phyloP scores from a whole-genome alignment of 495 filamentous ascomycete species.

The Corynascus novoguineensis region DNA sequence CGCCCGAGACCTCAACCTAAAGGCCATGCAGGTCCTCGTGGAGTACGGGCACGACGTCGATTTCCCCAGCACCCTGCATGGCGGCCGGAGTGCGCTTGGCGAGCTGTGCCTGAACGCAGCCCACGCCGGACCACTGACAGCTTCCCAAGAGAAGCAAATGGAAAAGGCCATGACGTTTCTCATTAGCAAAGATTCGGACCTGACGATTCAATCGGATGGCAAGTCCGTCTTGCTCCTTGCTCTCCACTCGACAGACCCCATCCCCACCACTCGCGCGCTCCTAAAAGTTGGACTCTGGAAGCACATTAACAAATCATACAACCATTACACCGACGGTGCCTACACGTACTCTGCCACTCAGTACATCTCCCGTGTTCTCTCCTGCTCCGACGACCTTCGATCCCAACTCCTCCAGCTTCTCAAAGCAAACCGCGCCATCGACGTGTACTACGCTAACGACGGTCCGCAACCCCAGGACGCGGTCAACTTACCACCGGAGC shows the following conservation, averaged over 20 bases:
- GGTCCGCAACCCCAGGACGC: constrained; percentile 43
- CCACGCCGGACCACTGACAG: constrained; percentile 32
- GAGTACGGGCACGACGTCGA: constrained; percentile 43
- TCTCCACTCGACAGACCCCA: constrained; percentile 38
- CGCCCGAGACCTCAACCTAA: constrained; percentile 41
- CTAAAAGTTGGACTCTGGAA: constrained; percentile 45
- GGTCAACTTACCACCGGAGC: constrained; percentile 38
- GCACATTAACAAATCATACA: constrained; percentile 39
- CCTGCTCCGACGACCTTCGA: constrained; percentile 26
- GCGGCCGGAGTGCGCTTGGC: constrained; percentile 43
- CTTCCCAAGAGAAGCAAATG: constrained; percentile 40
- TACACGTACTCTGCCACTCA: constrained; percentile 44
- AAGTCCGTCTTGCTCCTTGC: constrained; percentile 44
- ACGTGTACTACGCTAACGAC: constrained; percentile 45
- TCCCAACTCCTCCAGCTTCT: constrained; percentile 38
- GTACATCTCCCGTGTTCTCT: constrained; percentile 36
- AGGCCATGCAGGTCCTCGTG: constrained; percentile 39
- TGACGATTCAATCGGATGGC: constrained; percentile 38
- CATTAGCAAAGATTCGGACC: constrained; percentile 36
- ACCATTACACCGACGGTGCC: constrained; percentile 39
- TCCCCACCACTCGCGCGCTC: constrained; percentile 39
- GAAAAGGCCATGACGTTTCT: constrained; percentile 44
- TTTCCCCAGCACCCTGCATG: constrained; percentile 45
- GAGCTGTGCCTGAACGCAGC: constrained; percentile 45
- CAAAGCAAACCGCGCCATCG: constrained; percentile 36